Base-by-base conservation (phyloP, 805 yeast species). In the Lachancea cidri region DNA sequence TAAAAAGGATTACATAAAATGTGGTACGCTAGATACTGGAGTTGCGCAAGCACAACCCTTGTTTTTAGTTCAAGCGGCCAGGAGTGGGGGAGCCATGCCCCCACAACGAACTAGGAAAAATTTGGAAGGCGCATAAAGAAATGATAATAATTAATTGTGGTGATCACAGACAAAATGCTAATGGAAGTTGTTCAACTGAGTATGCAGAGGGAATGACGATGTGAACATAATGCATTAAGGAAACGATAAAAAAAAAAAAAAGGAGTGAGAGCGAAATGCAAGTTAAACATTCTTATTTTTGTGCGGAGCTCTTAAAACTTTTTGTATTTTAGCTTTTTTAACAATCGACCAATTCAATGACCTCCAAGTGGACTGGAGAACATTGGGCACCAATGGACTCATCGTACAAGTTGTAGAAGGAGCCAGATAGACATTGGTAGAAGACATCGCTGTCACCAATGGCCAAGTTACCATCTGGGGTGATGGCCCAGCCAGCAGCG, bases 401-500 rank as follows among this genome's bases (percentile, higher is more conserved):
- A 61, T 81, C 86, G 66, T 83, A 83, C 65, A 83, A 68, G 74
- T 83, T 83, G 81, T 80, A 82, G 75, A 83, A 83, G 57, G 70
- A 70, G 53, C 91, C 91, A 29, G 87, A 80, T 52, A 74, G 58
- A 70, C 91, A 83, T 68, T 81, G 83, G 74, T 76, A 83, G 72
- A 83, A 83, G 41, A 72, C 70, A 46, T 77, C 77, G 37, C 65
- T 58, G 53, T 67, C 65, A 65, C 86, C 88, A 47, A 82, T 64
- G 25, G 86, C 86, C 56, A 82, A 73, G 68, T 65, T 57, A 64
- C 76, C 77, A 16, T 73, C 81, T 49, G 73, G 74, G 42, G 71
- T 63, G 47, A 69, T 58, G 33, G 72, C 62, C 86, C 86, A 79
- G 49, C 86, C 85, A 44, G 74, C 79, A 54, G 86, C 84, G 61